These are phyloP conservation scores for Dictyostelium firmibasis DNA, from an alignment of 78 protist genomes.

Conservation along the genomic window DNA sequence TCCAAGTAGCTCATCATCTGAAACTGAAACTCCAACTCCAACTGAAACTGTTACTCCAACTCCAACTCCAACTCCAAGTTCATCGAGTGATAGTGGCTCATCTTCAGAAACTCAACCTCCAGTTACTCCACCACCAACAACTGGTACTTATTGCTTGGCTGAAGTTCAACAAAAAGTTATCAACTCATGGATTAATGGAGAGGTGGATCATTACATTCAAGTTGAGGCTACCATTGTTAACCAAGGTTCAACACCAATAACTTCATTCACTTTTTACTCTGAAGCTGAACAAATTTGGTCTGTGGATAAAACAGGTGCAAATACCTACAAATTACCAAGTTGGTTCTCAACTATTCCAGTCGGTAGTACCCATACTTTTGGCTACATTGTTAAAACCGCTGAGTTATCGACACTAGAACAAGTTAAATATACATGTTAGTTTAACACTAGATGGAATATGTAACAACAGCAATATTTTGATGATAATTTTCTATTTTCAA, in stretches of 20 bases:
- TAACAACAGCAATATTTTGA: neutral
- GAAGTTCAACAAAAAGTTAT: neutral
- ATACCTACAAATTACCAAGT: neutral
- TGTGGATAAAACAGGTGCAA: neutral
- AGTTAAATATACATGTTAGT: neutral
- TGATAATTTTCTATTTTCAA: no score
- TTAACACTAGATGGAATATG: neutral
- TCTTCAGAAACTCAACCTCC: conserved; percentile 12
- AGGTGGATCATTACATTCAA: neutral
- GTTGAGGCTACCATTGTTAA: conserved; percentile 7
- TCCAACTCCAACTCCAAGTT: neutral
- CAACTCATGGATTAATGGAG: conserved; percentile 9
- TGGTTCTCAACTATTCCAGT: neutral
- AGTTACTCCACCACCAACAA: neutral
- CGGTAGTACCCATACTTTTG: neutral
- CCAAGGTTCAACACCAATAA: conserved; percentile 30
- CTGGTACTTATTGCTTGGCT: neutral
- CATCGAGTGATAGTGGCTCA: neutral
- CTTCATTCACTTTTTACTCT: neutral
- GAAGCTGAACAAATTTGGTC: conserved; percentile 21
- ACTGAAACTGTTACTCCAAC: conserved; percentile 13
- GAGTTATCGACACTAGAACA: neutral
- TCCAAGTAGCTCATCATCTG: no score
- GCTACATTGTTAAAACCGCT: neutral
- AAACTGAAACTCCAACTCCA: neutral